Evolutionary conservation across 2,329 filamentous ascomycete genomes (phyloP), one percentile per base, ranked within the genome.

Genomic region (Aspergillus amoenus): DNA sequence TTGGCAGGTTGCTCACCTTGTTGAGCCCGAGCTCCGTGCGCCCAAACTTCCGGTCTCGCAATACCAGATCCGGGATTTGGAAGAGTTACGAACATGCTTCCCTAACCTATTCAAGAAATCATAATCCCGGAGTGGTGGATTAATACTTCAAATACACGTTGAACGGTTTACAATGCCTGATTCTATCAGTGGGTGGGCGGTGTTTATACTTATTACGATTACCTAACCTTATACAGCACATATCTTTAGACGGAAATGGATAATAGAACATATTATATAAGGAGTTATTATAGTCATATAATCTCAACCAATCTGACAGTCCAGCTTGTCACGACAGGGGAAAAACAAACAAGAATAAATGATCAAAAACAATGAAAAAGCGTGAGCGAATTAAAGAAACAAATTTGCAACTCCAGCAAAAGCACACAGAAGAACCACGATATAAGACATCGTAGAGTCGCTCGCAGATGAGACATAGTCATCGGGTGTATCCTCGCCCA

Each of bases 1-100:
- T 18, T 99, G 94, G 94, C 90, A 85, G 12, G 86, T 88, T 0
- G 89, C 84, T 5, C 94, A 97, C 74, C 82, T 97, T 21, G 86
- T 97, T 5, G 94, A 97, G 70, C 86, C 90, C 37, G 84, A 83
- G 6, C 80, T 91, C 34, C 77, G 83, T 15, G 72, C 82, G 9
- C 93, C 92, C 2, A 73, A 76, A 21, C 81, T 79, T 5, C 85
- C 83, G 58, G 88, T 88, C 4, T 88, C 88, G 39, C 84, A 90
- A 66, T 85, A 89, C 71, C 88, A 93, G 70, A 89, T 99, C 63
- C 81, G 83, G 44, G 83, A 86, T 68, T 76, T 99, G 27, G 81
- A 89, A 62, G 89, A 97, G 68, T 77, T 99, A 57, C 84, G 89
- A 45, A 77, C 77, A 0, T 74, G 89, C 11, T 97, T 93, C 64